Base-by-base conservation (phyloP, 1,284 basidiomycete genomes). In the Fomitopsis betulina region DNA sequence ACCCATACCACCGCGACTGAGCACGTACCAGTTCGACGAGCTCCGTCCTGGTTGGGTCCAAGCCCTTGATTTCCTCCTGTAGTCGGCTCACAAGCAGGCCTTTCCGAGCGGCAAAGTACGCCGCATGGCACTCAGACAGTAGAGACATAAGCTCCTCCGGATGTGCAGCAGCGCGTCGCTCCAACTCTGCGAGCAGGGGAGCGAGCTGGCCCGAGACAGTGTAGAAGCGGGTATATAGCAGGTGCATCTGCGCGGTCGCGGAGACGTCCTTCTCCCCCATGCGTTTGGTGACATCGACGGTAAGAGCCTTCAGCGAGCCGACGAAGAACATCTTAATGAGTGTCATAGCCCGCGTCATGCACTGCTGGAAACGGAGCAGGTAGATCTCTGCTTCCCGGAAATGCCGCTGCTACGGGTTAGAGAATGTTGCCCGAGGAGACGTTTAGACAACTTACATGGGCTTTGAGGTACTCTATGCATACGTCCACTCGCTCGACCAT, bases 261-360 rank as follows among this genome's bases (percentile, higher is more conserved):
- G 93, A 95, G 21, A 95, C 81, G 55, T 91, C 87, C 89, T 87
- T 90, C 64, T 94, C 91, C 0, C 80, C 79, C 51, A 94, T 70
- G 9, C 91, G 82, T 64, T 81, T 87, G 1, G 82, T 81, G 13
- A 95, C 82, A 64, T 96, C 92, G 23, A 83, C 74, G 1, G 87
- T 84, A 12, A 95, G 78, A 1, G 87, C 84, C 56, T 87, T 81
- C 12, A 97, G 77, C 2, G 90, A 87, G 4, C 89, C 88, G 23
- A 95, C 86, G 67, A 96, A 96, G 73, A 90, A 94, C 84, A 97
- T 93, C 70, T 92, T 95, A 75, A 97, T 93, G 54, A 98, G 79
- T 0, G 94, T 96, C 94, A 97, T 96, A 23, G 93, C 91, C 37
- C 95, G 85, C 0, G 93, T 96, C 82, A 97, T 87, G 72, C 95